Evolutionary conservation across 225 moss, liverwort and hornwort genomes (phyloP), one percentile per base, ranked within the genome.

Genomic region (Bryoerythrophyllum caledonicum): DNA sequence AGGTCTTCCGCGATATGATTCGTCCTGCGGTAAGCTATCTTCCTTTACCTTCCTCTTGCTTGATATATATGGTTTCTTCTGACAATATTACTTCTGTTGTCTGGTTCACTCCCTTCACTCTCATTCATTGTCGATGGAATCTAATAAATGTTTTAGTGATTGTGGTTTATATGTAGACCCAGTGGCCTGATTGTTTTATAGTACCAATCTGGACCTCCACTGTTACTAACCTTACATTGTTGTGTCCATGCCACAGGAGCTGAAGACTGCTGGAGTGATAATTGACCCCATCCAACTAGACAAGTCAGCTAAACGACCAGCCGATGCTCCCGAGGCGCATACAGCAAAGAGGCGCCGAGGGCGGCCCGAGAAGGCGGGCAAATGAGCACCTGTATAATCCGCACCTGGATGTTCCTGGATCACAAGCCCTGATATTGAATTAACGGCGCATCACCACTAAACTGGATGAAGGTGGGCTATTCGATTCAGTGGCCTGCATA

Each of bases 1-100:
- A 95, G 77, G 91, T 85, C 25, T 93, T 88, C 65, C 91, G 95
- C 51, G 90, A 99, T 59, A 87, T 93, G 99, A 95, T 91, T 77
- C 93, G 91, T 70, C 95, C 93, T 70, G 77, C 88, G 67, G 99
- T 99, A 81, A 87, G 93, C 76, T 28, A 54, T 48, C 8, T 16
- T 25, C 12, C 26, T 38, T 25, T 43, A 14, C 71, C 37, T 38
- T 48, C n/a, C 24, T 41, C 7, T 66, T 10, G 51, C n/a, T 13
- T 64, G 32, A 8, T 13, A 23, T 20, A 17, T 6, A n/a, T n/a
- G n/a, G 6, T 26, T 15, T 46, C 54, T 65, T 15, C 70, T 57
- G 32, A 62, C 17, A 14, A 16, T 60, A 3, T 60, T 43, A 23
- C 71, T 75, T 35, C 23, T 56, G 52, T 82, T 1, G 2, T 74